Evolutionary conservation across 2,329 filamentous ascomycete species (phyloP), one percentile per base, ranked within the genome.

Genomic region (Fusarium equiseti): DNA sequence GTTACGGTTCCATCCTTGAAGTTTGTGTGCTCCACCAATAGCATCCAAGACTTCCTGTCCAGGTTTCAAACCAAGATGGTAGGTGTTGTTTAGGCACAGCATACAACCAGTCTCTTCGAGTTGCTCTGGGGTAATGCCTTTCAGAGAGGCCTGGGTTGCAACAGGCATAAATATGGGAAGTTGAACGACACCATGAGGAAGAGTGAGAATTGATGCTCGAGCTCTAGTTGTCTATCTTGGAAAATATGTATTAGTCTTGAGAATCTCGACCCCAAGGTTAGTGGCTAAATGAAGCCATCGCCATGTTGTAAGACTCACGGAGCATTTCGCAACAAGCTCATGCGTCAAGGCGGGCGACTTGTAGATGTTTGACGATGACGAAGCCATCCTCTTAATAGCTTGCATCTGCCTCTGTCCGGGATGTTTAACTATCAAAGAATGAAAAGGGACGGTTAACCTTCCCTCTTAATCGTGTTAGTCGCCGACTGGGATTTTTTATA

Each of bases 161-260:
- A 99, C 96, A 18, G 96, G 96, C 96, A 99, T 99, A 81, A 99
- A 99, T 63, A 98, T 90, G 10, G 97, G 96, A 31, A 98, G 88
- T 75, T 92, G 89, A 27, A 99, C 95, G 3, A 91, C 87, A 62
- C 96, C 96, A 89, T 99, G 97, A 53, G 96, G 95, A 27, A 99
- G 90, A 50, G 91, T 92, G 57, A 99, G 86, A 63, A 89, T 90
- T 56, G 96, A 96, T 52, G 96, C 96, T 73, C 96, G 92, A 27
- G 96, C 96, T 85, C 95, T 94, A 13, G 95, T 98, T 51, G 94
- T 97, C 95, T 98, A 70, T 50, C 66, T 72, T 73, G 58, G 35
- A 65, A 45, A 60, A 38, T 18, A 26, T 35, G 38, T 26, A 68
- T 78, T 59, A 75, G 75, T 53, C 44, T 59, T 61, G 7, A 43